Evolutionary conservation across 2,329 filamentous ascomycete genomes (phyloP), one percentile per base, ranked within the genome.

Genomic region (Karstenula rhodostoma): DNA sequence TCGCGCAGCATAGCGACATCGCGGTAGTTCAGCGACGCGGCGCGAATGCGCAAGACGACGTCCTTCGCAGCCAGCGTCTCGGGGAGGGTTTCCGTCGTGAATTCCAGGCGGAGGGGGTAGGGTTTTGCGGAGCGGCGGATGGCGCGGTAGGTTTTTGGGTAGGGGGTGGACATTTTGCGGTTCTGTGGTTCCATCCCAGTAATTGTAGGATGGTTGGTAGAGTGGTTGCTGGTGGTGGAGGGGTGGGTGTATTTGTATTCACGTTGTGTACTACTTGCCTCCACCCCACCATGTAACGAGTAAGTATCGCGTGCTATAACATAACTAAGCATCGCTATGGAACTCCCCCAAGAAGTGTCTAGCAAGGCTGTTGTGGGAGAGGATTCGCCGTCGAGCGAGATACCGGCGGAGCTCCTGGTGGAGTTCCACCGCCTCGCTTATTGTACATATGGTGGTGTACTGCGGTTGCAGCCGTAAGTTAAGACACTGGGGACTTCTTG

Each of bases 1-100:
- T 67, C 63, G 7, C 51, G 33, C 12, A 73, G 58, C 67, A 73
- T 73, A 3, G 65, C 72, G 12, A 68, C 48, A 22, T 74, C 72
- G 32, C 72, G 67, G 46, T 67, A 74, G 49, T 75, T 75, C 13
- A 73, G 64, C 2, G 71, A 66, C 19, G 71, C 67, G 19, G 72
- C 69, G 44, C 65, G 70, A 44, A 75, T 70, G 15, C 60, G 61
- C 53, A 73, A 63, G 27, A 73, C 42, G 2, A 74, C 68, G 25
- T 71, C 67, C 13, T 60, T 37, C 2, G 62, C 50, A 1, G 25
- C 58, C 2, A 73, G 64, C 1, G 53, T 42, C 6, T 59, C 35
- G 2, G 70, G 67, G 2, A 71, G 65, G 1, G 46, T 48, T 37
- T 73, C 68, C 22, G 46, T 63, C 2, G 62, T 57, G 6, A 46